Conservation (phyloP, 1,284 basidiomycete species). For the Moesziomyces parantarcticus region DNA sequence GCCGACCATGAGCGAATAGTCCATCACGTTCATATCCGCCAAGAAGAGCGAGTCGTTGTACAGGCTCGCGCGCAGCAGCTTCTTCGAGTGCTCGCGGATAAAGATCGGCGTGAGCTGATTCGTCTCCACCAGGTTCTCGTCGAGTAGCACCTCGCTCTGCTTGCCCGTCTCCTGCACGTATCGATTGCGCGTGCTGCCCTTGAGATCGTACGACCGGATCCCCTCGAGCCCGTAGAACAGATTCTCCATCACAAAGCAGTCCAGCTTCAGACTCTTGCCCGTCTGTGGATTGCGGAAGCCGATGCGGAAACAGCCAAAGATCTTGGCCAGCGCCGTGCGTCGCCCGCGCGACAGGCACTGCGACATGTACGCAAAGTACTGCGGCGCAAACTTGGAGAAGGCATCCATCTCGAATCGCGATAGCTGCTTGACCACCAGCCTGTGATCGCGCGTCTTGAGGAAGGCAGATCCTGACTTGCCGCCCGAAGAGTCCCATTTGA, state of each 20-base stretch:
- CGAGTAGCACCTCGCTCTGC: slow-evolving; percentile 87
- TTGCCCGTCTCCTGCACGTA: slow-evolving; percentile 88
- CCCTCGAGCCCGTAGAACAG: slow-evolving; percentile 91
- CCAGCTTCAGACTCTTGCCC: slow-evolving; percentile 87
- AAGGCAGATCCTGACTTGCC: slow-evolving; percentile 98
- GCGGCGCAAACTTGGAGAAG: slow-evolving; percentile 95
- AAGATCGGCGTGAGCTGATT: slow-evolving; percentile 79
- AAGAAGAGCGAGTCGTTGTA: slow-evolving; percentile 89
- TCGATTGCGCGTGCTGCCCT: slow-evolving; percentile 64
- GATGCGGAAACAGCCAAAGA: slow-evolving; percentile 96
- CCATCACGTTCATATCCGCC: slow-evolving; percentile 92
- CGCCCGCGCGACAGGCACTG: slow-evolving; percentile 72
- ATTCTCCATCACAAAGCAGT: slow-evolving; percentile 95
- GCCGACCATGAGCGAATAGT: slow-evolving; percentile 96
- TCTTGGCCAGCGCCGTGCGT: slow-evolving; percentile 93
- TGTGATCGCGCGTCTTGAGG: slow-evolving; percentile 88
- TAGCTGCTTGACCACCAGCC: slow-evolving; percentile 97
- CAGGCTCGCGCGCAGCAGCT: slow-evolving; percentile 86
- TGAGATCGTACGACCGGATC: slow-evolving; percentile 72
- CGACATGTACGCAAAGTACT: slow-evolving; percentile 97
- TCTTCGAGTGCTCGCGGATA: slow-evolving; percentile 92
- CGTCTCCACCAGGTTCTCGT: slow-evolving; percentile 86
- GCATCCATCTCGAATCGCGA: slow-evolving; percentile 91
- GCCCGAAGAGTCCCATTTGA: slow-evolving; percentile 95
- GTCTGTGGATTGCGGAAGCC: slow-evolving; percentile 85